These are phyloP conservation scores for Melampsora abietis-canadensis DNA, from an alignment of 1,284 basidiomycete species.

Conservation along the genomic window DNA sequence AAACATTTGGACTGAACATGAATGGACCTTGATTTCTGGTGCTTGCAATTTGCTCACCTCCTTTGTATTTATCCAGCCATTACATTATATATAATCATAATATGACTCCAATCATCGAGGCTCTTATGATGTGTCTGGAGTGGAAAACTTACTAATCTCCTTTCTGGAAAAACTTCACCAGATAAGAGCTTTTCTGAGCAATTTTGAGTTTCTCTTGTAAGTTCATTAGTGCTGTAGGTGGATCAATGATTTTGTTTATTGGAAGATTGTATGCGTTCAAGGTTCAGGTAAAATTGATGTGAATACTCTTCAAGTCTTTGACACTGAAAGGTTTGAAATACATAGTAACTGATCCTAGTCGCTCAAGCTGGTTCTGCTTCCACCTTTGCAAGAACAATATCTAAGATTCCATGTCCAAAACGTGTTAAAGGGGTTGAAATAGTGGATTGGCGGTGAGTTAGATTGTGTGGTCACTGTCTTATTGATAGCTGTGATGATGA, in stretches of 20 bases:
- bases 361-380: constrained; percentile 86
- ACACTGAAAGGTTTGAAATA: background rate
- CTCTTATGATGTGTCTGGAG: too few species aligned
- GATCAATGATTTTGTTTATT: constrained; percentile 28
- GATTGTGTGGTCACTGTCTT: too few species aligned
- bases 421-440: too few species aligned
- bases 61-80: constrained; percentile 41
- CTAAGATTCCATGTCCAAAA: too few species aligned
- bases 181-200: constrained; percentile 35
- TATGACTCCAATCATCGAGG: too few species aligned
- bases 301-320: too few species aligned
- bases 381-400: constrained; percentile 85
- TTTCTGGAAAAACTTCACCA: constrained; percentile 41
- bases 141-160: constrained; percentile 26
- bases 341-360: constrained; percentile 18
- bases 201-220: constrained; percentile 37
- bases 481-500: too few species aligned
- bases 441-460: too few species aligned
- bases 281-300: too few species aligned
- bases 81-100: background rate
- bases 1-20: background rate
- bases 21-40: constrained; percentile 26
- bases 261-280: too few species aligned
- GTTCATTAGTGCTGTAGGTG: constrained; percentile 27
- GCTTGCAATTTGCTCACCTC: constrained; percentile 31